These are phyloP conservation scores for Suillus placidus DNA, from an alignment of 768 basidiomycete genomes.

Conservation along the genomic window DNA sequence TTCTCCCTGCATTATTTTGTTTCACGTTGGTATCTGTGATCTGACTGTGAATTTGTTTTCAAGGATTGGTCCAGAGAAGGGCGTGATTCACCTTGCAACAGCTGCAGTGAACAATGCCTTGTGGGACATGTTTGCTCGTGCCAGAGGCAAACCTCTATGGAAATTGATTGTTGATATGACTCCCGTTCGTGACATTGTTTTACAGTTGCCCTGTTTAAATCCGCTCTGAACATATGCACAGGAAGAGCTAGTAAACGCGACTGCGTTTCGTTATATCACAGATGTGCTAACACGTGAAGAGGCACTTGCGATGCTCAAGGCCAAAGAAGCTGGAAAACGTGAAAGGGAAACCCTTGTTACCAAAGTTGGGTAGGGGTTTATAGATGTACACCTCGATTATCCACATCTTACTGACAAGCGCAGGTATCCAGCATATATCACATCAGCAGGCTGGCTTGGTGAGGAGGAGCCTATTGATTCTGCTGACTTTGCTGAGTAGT, in stretches of 20 bases:
- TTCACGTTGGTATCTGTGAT: neutral
- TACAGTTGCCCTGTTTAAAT: neutral
- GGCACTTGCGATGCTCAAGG: conserved; percentile 80
- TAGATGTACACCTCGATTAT: neutral
- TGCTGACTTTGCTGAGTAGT: conserved; percentile 16
- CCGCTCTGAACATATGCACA: conserved; percentile 26
- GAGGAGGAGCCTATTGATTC: conserved; percentile 13
- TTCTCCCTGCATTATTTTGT: neutral
- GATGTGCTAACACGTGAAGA: conserved; percentile 93
- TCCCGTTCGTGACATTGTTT: conserved; percentile 45
- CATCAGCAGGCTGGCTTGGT: conserved; percentile 92
- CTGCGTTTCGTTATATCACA: conserved; percentile 88
- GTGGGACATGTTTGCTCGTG: conserved; percentile 91
- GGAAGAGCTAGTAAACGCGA: conserved; percentile 79
- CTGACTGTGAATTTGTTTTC: conserved; percentile 1
- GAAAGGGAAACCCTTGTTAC: conserved; percentile 77
- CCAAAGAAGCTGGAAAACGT: conserved; percentile 73
- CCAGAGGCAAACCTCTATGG: conserved; percentile 87
- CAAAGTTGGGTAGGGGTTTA: conserved; percentile 55
- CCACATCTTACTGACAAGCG: neutral
- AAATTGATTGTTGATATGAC: conserved; percentile 92
- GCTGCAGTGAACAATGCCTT: conserved; percentile 90
- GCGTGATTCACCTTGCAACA: conserved; percentile 89
- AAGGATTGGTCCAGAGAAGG: conserved; percentile 94
- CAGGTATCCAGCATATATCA: conserved; percentile 93